Evolutionary conservation across 169 alveolate genomes (phyloP), one percentile per base, ranked within the genome.

Genomic region (Plasmodium blacklocki): DNA sequence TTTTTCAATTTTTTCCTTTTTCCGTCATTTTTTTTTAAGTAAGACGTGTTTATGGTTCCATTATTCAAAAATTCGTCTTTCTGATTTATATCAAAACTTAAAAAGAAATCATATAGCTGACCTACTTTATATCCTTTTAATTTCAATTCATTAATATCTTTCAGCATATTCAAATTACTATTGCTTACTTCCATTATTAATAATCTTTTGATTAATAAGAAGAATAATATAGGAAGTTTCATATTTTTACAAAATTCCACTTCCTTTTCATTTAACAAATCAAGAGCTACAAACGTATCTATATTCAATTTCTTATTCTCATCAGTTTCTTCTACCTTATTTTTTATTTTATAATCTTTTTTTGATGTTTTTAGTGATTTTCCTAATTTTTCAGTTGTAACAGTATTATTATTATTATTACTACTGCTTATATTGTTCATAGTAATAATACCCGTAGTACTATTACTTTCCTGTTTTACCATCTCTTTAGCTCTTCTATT

Each of bases 61-160:
- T 39, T 68, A 19, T 21, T 83, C 50, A 83, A 9, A 47, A 56
- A 15, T 18, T 68, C 83, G 15, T 67, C 83, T 6, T 67, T 67
- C 45, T 83, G 91, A 12, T 83, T 83, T 56, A 83, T 68, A 29
- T 83, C 93, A 80, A 92, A 92, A 70, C 94, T 89, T 21, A 92
- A 66, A 80, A 92, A 92, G 23, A 92, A 92, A 47, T 92, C 95
- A 70, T 92, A 92, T 6, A 92, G 74, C 59, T 88, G 93, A 0
- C 95, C 95, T 11, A 92, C 95, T 39, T 89, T 92, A 21, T 92
- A 92, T 39, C 93, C 95, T 45, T 92, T 92, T 18, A 92, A 60
- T 58, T 92, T 75, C 12, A 92, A 73, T 9, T 89, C 95, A 72
- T 92, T 92, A 21, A 89, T 92, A 32, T 92, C 95, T 23, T 78